Conservation (phyloP, 1,284 basidiomycete species). For the Stygiomarasmius scandens region DNA sequence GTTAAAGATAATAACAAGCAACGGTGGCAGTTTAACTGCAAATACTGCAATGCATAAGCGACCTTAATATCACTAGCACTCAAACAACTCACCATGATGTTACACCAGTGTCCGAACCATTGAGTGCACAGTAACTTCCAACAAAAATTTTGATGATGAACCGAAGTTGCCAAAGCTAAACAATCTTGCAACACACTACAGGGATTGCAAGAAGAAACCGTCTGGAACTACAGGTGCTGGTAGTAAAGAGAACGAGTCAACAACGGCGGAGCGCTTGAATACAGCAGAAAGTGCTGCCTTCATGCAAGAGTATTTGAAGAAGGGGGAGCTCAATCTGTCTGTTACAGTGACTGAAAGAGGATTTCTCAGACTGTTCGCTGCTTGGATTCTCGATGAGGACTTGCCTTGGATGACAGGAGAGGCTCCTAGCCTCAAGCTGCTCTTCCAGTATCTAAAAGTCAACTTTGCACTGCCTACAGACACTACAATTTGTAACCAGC, state of each 20-base stretch:
- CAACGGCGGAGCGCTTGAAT: slow-evolving; percentile 16
- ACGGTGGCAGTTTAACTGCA: slow-evolving; percentile 17
- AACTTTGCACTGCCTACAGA: slow-evolving; percentile 26
- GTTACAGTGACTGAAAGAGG: slow-evolving; percentile 23
- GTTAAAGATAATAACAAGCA: background rate
- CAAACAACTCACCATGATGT: background rate
- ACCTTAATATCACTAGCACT: background rate
- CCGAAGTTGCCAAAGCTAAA: slow-evolving; percentile 10
- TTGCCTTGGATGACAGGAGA: slow-evolving; percentile 34
- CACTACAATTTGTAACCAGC: slow-evolving; percentile 30
- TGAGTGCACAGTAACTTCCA: slow-evolving; percentile 4
- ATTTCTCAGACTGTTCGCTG: slow-evolving; percentile 30
- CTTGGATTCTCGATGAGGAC: slow-evolving; percentile 31
- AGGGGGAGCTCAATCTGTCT: slow-evolving; percentile 26
- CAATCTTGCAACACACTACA: slow-evolving; percentile 12
- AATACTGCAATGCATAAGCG: slow-evolving; percentile 11
- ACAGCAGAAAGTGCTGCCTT: slow-evolving; percentile 22
- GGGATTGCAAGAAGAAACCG: slow-evolving; percentile 1
- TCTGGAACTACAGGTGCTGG: too few species aligned
- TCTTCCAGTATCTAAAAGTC: slow-evolving; percentile 5
- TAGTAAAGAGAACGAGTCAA: background rate
- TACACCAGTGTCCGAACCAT: slow-evolving; percentile 7
- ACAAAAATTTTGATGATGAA: slow-evolving; percentile 13
- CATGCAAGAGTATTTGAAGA: slow-evolving; percentile 26
- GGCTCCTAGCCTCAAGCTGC: slow-evolving; percentile 20